Evolutionary conservation across 2,329 filamentous ascomycete genomes (phyloP), one percentile per base, ranked within the genome.

Genomic region (Talaromyces rugulosus): DNA sequence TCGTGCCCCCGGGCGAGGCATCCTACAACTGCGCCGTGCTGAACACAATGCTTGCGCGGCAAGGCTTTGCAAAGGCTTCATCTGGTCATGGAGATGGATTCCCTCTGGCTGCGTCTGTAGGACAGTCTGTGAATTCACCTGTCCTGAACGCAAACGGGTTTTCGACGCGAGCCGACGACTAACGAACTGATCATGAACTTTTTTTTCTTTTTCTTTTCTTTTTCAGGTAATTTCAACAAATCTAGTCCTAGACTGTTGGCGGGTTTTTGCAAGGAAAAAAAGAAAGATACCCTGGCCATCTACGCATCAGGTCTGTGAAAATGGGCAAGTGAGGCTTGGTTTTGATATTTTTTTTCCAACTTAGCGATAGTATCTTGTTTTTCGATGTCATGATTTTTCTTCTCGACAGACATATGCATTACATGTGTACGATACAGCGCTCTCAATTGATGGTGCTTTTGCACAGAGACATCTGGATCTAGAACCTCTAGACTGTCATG

Each of bases 11-110:
- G 0, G 93, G 93, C 28, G 94, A 98, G 76, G 91, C 91, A 23
- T 85, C 91, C 5, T 96, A 96, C 80, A 97, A 98, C 70, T 87
- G 90, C 59, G 93, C 93, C 12, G 87, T 95, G 75, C 82, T 96
- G 66, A 97, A 97, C 73, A 95, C 94, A 66, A 88, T 91, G 76
- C 89, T 96, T 62, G 93, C 92, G 0, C 85, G 92, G 53, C 87
- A 90, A 68, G 89, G 91, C 66, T 97, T 98, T 73, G 81, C 82
- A n/a, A 84, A 86, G 68, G 78, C 85, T 4, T 80, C 83, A 5
- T 68, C 71, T 3, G 74, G 74, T 1, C 70, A 75, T n/a, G 73
- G 74, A n/a, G 77, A 78, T 63, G 74, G 72, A 5, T 78, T 78
- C 52, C 76, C 76, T 27, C 66, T 78, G 33, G 74, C 75, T 9